Conservation (phyloP, 768 basidiomycete genomes). For the Suillus sp. region DNA sequence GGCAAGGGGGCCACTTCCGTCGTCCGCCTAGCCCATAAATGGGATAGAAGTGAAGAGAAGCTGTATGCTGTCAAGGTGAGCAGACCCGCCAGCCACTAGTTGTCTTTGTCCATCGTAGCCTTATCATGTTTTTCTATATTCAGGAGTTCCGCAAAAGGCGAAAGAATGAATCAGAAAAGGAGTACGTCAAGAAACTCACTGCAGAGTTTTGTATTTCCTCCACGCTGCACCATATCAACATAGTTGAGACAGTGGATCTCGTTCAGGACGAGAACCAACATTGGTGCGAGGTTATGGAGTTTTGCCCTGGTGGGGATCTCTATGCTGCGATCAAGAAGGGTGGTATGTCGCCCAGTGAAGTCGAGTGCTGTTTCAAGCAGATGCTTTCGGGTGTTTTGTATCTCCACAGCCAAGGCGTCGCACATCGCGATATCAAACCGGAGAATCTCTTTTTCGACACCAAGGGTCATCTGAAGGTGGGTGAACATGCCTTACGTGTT, state of each 20-base stretch:
- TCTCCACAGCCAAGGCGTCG: constrained; percentile 94
- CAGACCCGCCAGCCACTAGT: constrained; percentile 9
- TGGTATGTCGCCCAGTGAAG: constrained; percentile 86
- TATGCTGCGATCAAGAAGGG: constrained; percentile 99
- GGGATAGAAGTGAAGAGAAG: constrained; percentile 96
- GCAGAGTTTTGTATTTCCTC: constrained; percentile 99
- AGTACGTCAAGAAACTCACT: constrained; percentile 99
- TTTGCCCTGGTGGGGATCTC: constrained; percentile 96
- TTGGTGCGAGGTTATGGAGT: constrained; percentile 99
- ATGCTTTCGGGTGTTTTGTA: constrained; percentile 87
- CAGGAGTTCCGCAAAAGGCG: constrained; percentile 98
- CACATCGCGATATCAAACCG: constrained; percentile 97
- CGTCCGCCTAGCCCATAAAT: constrained; percentile 95
- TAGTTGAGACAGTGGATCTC: constrained; percentile 98
- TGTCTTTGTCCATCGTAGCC: not conserved
- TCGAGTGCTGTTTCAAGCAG: constrained; percentile 98
- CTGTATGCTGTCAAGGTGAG: constrained; percentile 96
- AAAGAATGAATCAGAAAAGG: constrained; percentile 98
- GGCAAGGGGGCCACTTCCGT: constrained; percentile 99
- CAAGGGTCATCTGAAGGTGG: constrained; percentile 89
- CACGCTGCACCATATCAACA: constrained; percentile 89
- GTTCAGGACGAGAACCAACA: constrained; percentile 96
- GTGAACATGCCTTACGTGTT: constrained; percentile 19
- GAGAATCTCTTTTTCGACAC: constrained; percentile 96
- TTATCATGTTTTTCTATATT: constrained; percentile 4